Conservation (phyloP, 805 yeast genomes). For the Kregervanrija fluxuum region DNA sequence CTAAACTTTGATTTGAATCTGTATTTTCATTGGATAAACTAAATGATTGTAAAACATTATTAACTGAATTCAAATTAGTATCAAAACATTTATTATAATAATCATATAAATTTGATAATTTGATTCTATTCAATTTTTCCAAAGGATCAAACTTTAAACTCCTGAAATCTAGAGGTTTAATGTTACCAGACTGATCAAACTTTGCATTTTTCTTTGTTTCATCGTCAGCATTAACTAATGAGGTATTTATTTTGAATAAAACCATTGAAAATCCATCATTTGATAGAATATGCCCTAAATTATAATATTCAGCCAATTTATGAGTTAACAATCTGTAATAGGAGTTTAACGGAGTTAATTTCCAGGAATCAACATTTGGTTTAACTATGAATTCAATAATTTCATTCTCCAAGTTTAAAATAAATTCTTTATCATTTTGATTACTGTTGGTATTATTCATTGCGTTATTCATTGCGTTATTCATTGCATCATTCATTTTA, state of each 20-base stretch:
- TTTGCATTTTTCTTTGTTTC: slow-evolving; percentile 24
- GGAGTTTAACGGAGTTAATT: slow-evolving; percentile 54
- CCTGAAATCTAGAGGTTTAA: slow-evolving; percentile 26
- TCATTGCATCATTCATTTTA: not conserved
- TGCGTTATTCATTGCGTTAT: not conserved
- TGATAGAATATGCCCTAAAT: slow-evolving; percentile 47
- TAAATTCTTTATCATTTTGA: slow-evolving; percentile 37
- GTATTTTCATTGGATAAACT: too few species aligned
- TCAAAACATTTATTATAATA: slow-evolving; percentile 10
- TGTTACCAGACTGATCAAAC: slow-evolving; percentile 27
- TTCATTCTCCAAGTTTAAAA: slow-evolving; percentile 41
- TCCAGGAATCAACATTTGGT: slow-evolving; percentile 33
- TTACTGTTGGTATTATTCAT: not conserved
- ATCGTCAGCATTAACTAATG: slow-evolving; percentile 29
- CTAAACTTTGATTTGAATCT: not conserved
- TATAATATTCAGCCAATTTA: slow-evolving; percentile 62
- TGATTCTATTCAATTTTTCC: slow-evolving; percentile 27
- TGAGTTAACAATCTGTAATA: slow-evolving; percentile 63
- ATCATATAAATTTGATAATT: slow-evolving; percentile 21
- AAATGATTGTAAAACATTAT: not conserved
- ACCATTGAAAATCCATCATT: slow-evolving; percentile 45
- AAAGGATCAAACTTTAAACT: slow-evolving; percentile 24
- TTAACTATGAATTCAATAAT: slow-evolving; percentile 37
- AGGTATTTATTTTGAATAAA: slow-evolving; percentile 30
- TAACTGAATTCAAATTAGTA: too few species aligned